Evolutionary conservation across 2,329 filamentous ascomycete species (phyloP), one percentile per base, ranked within the genome.

Genomic region (Rasamsonia emersonii): DNA sequence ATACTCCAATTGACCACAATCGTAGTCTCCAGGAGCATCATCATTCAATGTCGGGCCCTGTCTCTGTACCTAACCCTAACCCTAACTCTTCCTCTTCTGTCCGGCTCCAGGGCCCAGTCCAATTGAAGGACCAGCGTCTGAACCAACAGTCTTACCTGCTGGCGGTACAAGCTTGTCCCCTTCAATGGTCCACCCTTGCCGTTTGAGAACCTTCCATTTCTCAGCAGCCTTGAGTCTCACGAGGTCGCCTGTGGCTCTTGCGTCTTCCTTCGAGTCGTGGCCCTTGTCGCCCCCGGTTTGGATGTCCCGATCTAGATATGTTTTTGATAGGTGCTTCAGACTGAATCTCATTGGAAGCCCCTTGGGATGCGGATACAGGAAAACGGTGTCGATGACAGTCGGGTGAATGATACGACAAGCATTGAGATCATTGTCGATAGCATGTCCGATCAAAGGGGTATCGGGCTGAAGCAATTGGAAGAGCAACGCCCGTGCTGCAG

Each of bases 351-450:
- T 71, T 0, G 91, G 91, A 1, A 95, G 63, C 1, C 86, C 86
- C 10, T 66, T 67, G 9, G 69, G 75, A 50, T 93, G 86, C 0
- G 88, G 86, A 53, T 76, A 98, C 0, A 95, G 70, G 0, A 95
- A 61, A 1, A 86, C 77, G 0, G 88, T 95, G 56, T 96, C 89
- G 47, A 95, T 73, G 33, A 95, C 69, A 0, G 74, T 82, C 0
- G 82, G 83, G 47, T 96, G 91, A 26, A 94, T 78, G 30, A 96
- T 72, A 20, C 89, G 81, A 24, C 81, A 70, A 2, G 80, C 75
- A 53, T 94, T 95, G 34, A 98, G 72, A 49, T 98, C 91, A 52
- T 98, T 98, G 50, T 98, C 91, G 6, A 96, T 75, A 1, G 86
- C 88, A 55, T 98, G 91, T 0, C 91, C 91, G 28, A 98, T 83